Conservation (phyloP, 2,329 filamentous ascomycete species). For the Botrytis medusae region DNA sequence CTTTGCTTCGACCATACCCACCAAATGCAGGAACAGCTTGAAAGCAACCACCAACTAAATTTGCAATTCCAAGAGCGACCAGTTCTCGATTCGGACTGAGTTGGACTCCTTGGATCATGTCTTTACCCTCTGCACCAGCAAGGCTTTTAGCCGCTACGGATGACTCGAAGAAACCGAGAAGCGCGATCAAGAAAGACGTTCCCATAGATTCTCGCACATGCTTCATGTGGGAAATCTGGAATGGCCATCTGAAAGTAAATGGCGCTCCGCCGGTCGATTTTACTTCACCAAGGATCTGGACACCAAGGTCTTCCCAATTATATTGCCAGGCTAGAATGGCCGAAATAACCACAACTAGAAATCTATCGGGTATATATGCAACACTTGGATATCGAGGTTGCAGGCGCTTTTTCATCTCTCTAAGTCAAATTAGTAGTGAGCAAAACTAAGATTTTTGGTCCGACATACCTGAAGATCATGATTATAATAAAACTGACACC, state of each 20-base stretch:
- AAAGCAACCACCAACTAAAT: slow-evolving; percentile 88
- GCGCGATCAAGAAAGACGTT: slow-evolving; percentile 87
- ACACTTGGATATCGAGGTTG: slow-evolving; percentile 77
- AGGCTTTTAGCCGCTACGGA: slow-evolving; percentile 94
- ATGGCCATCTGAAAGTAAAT: slow-evolving; percentile 85
- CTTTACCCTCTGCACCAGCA: slow-evolving; percentile 56
- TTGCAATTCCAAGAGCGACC: slow-evolving; percentile 85
- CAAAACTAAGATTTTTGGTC: not conserved
- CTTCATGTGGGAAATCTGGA: slow-evolving; percentile 70
- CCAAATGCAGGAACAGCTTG: slow-evolving; percentile 93
- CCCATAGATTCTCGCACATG: slow-evolving; percentile 85
- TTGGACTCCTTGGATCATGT: slow-evolving; percentile 74
- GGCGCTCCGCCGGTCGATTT: slow-evolving; percentile 68
- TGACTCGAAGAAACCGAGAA: slow-evolving; percentile 98
- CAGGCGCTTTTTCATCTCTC: slow-evolving; percentile 77
- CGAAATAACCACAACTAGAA: slow-evolving; percentile 82
- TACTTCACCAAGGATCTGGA: slow-evolving; percentile 81
- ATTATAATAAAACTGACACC: slow-evolving; percentile 81
- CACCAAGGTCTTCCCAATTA: slow-evolving; percentile 74
- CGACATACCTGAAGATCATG: slow-evolving; percentile 76
- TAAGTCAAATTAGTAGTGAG: slow-evolving; percentile 40
- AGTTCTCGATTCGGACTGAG: slow-evolving; percentile 91
- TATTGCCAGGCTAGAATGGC: slow-evolving; percentile 76
- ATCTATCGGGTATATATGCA: slow-evolving; percentile 88
- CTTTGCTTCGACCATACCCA: slow-evolving; percentile 92